These are phyloP conservation scores for Pyronema domesticum DNA, from an alignment of 495 filamentous ascomycete genomes.

Conservation along the genomic window DNA sequence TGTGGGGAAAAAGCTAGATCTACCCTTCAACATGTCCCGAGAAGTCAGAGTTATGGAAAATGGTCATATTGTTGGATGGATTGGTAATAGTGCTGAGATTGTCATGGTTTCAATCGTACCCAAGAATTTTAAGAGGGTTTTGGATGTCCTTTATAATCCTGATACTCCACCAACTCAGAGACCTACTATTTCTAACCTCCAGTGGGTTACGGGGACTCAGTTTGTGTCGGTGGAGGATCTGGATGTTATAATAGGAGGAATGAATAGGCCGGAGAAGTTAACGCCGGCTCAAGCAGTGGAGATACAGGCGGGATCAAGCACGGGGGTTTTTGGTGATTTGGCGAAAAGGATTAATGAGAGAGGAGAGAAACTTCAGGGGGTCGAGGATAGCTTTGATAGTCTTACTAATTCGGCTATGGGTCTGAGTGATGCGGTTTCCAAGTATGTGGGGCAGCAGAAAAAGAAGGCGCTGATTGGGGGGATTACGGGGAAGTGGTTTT, in stretches of 20 bases:
- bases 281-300: conserved; percentile 53
- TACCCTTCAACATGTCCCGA: neutral
- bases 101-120: conserved; percentile 32
- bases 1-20: neutral
- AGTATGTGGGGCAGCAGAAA: conserved; percentile 74
- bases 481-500: conserved; percentile 26
- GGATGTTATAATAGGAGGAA: conserved; percentile 77
- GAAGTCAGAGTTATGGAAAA: neutral
- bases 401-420: conserved; percentile 59
- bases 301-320: conserved; percentile 32
- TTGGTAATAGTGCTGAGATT: conserved; percentile 72
- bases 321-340: conserved; percentile 51
- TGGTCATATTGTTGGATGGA: conserved; percentile 73
- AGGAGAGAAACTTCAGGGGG: conserved; percentile 65
- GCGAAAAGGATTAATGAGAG: conserved; percentile 71
- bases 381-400: conserved; percentile 67
- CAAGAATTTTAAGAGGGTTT: conserved; percentile 19
- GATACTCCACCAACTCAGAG: conserved; percentile 52
- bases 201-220: conserved; percentile 93
- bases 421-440: conserved; percentile 73
- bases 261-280: conserved; percentile 64
- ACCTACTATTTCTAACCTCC: conserved; percentile 87
- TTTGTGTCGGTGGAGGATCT: conserved; percentile 78
- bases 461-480: conserved; percentile 55
- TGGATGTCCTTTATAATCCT: conserved; percentile 64